phyloP scores from a whole-genome alignment of 345 rosid genomes.

The Acer negundo region DNA sequence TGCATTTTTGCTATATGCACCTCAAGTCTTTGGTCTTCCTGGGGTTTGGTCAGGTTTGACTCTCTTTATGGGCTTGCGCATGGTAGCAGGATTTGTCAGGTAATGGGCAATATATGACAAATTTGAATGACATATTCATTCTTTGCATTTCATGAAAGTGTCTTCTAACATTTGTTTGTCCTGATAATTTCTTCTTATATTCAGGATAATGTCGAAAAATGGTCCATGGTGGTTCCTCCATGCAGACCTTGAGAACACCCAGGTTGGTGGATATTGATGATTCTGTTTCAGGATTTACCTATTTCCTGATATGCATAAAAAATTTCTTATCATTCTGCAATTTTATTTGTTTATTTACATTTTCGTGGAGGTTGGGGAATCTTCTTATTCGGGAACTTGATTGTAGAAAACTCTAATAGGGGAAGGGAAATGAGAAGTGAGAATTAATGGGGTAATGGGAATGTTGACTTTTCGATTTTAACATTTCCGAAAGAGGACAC shows the following conservation, averaged over 20 bases:
- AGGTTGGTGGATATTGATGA: slow-evolving; percentile 32
- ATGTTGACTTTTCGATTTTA: background rate
- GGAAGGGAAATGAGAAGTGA: background rate
- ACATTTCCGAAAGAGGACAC: background rate
- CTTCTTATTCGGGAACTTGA: background rate
- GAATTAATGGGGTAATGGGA: background rate
- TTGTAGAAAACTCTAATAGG: background rate
- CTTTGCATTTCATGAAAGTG: background rate
- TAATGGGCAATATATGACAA: slow-evolving; percentile 21
- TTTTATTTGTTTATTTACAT: background rate
- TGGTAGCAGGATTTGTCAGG: slow-evolving; percentile 79
- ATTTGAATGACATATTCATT: slow-evolving; percentile 1
- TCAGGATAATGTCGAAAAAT: slow-evolving; percentile 59
- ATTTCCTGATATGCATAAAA: background rate
- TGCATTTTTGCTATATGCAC: slow-evolving; percentile 60
- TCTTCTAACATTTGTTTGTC: background rate
- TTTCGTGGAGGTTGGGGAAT: background rate
- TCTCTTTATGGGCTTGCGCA: slow-evolving; percentile 83
- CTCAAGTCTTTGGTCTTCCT: slow-evolving; percentile 58
- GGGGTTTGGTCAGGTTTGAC: slow-evolving; percentile 95
- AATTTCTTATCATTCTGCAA: background rate
- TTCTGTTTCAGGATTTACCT: slow-evolving; percentile 1
- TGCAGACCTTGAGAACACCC: slow-evolving; percentile 35
- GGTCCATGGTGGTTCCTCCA: slow-evolving; percentile 99
- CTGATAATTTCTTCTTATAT: slow-evolving; percentile 20